Conservation (phyloP, 495 filamentous ascomycete genomes). For the Daldinia vernicosa region DNA sequence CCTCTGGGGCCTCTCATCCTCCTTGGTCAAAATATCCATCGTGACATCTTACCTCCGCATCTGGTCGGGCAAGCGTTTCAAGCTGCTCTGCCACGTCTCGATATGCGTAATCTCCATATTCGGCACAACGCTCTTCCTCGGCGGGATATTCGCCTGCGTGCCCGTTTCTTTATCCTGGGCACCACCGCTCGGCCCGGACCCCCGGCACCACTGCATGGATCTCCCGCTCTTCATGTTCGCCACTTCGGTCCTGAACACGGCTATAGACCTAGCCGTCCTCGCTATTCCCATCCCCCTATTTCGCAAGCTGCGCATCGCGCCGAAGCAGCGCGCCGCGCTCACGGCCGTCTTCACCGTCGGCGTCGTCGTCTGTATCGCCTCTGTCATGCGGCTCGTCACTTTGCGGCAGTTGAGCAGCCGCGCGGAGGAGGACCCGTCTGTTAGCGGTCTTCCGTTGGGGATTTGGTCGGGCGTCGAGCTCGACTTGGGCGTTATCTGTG, state of each 20-base stretch:
- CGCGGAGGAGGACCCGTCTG: conserved; percentile 15
- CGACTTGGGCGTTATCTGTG: conserved; percentile 47
- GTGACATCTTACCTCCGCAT: conserved; percentile 48
- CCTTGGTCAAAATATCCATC: conserved; percentile 43
- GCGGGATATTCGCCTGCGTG: conserved; percentile 40
- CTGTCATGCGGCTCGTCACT: conserved; percentile 45
- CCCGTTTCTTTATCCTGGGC: conserved; percentile 43
- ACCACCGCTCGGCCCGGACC: conserved; percentile 8
- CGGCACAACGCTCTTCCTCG: conserved; percentile 37
- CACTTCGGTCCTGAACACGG: conserved; percentile 47
- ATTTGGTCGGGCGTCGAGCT: conserved; percentile 48
- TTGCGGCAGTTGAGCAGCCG: conserved; percentile 10
- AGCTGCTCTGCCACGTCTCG: conserved; percentile 17
- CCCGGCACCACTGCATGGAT: conserved; percentile 38
- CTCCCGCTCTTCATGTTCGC: conserved; percentile 36
- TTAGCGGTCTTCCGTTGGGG: conserved; percentile 13
- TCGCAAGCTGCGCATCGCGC: conserved; percentile 31
- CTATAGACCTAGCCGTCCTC: conserved; percentile 42
- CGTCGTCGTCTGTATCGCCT: conserved; percentile 42
- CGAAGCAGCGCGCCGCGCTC: conserved; percentile 35
- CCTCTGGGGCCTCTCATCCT: conserved; percentile 35
- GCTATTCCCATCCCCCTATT: conserved; percentile 33
- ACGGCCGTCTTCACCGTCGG: conserved; percentile 45
- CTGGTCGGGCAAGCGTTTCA: conserved; percentile 41
- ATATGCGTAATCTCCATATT: conserved; percentile 39